A percentile compares a stretch with the other conserved stretches of the same genome.
phyloP scores from a whole-genome alignment of 2,329 filamentous ascomycete species.

The Rhynchosporium agropyri region DNA sequence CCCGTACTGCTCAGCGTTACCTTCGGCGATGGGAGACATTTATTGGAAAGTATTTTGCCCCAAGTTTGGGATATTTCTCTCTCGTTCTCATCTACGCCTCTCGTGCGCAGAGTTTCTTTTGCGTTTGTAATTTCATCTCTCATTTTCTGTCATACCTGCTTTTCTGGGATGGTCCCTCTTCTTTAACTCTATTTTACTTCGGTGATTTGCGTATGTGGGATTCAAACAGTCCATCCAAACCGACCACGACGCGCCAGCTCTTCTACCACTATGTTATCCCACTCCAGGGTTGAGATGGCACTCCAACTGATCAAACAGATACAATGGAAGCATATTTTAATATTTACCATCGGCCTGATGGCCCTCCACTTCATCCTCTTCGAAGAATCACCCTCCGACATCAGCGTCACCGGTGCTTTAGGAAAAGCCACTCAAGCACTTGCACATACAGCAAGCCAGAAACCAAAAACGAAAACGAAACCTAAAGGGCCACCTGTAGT shows the following conservation, averaged over 20 bases:
- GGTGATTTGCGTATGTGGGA: not conserved
- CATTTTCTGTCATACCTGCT: too few relatives aligned
- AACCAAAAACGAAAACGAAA: slow-evolving; percentile 10
- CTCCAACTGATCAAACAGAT: slow-evolving; percentile 10
- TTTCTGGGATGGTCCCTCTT: not conserved
- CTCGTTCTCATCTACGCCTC: too few relatives aligned
- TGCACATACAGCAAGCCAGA: not conserved
- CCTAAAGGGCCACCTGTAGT: slow-evolving; percentile 9
- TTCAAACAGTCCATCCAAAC: not conserved
- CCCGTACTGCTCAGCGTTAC: slow-evolving; percentile 5
- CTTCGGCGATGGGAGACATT: not conserved
- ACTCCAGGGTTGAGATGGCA: slow-evolving; percentile 3
- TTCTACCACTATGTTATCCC: slow-evolving; percentile 7
- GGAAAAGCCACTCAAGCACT: not conserved
- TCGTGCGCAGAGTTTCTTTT: too few relatives aligned
- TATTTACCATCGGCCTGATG: slow-evolving; percentile 21
- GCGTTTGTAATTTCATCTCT: too few relatives aligned
- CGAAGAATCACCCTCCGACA: slow-evolving; percentile 13
- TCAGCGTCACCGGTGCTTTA: not conserved
- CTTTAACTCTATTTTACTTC: not conserved
- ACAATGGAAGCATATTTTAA: slow-evolving; percentile 25
- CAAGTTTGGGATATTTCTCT: not conserved
- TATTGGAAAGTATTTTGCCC: not conserved
- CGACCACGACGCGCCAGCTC: not conserved
- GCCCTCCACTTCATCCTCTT: slow-evolving; percentile 22